phyloP scores from a whole-genome alignment of 2,329 filamentous ascomycete species.

The Ascomycota sp. region DNA sequence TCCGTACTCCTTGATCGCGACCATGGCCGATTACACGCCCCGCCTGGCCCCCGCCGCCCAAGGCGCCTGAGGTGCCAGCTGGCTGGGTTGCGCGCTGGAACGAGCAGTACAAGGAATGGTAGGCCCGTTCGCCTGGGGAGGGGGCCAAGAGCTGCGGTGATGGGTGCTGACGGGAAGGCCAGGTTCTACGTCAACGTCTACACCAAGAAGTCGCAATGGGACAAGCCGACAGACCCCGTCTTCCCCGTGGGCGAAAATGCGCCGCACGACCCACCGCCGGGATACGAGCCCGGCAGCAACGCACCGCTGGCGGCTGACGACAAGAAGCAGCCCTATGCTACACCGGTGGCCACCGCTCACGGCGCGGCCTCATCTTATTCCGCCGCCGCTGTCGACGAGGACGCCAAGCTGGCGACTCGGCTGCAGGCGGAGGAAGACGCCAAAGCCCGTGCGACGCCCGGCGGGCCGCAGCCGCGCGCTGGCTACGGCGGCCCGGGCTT shows the following conservation, averaged over 20 bases:
- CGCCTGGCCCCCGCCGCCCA: constrained; percentile 35
- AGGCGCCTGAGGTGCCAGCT: constrained; percentile 37
- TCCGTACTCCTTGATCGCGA: too few species aligned
- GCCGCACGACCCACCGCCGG: constrained; percentile 44
- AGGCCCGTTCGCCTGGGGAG: too few species aligned
- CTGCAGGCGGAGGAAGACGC: constrained; percentile 72
- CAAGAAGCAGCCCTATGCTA: constrained; percentile 46
- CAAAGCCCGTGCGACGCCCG: constrained; percentile 19
- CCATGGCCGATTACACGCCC: constrained; percentile 33
- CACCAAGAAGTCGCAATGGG: constrained; percentile 84
- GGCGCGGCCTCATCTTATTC: constrained; percentile 8
- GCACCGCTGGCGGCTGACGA: constrained; percentile 35
- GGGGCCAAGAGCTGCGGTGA: too few species aligned
- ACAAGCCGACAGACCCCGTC: constrained; percentile 53
- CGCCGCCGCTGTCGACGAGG: constrained; percentile 28
- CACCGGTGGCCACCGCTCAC: constrained; percentile 12
- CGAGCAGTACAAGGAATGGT: constrained; percentile 75
- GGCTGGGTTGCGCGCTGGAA: constrained; percentile 81
- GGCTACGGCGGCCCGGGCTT: constrained; percentile 11
- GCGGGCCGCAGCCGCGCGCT: constrained; percentile 12
- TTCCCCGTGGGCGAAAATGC: constrained; percentile 24
- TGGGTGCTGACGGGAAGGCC: neutral
- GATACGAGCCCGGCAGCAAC: constrained; percentile 31
- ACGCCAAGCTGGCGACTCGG: constrained; percentile 53
- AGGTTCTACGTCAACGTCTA: constrained; percentile 84